Evolutionary conservation across 2,329 filamentous ascomycete genomes (phyloP).

Genomic region (Lecanosticta acicola): DNA sequence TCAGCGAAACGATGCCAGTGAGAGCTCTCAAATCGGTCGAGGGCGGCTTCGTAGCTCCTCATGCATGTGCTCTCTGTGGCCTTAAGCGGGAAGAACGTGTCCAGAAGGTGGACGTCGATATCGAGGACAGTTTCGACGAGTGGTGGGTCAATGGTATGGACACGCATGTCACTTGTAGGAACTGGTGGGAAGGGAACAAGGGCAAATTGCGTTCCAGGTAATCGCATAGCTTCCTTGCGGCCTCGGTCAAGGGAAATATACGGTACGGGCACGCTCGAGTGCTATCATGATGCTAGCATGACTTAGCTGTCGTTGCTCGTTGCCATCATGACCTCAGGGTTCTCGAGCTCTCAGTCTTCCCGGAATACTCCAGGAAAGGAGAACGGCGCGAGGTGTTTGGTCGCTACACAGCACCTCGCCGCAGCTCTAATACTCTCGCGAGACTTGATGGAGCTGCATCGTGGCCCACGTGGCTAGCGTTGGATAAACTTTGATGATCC

Average conservation of each 20-base stretch:
- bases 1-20: slow-evolving; percentile 63
- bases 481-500: not conserved
- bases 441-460: too few relatives aligned
- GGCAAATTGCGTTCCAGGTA: slow-evolving; percentile 62
- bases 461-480: not conserved
- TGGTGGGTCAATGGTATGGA: slow-evolving; percentile 76
- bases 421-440: too few relatives aligned
- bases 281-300: too few relatives aligned
- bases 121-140: slow-evolving; percentile 90
- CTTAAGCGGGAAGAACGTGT: slow-evolving; percentile 82
- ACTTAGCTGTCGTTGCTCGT: too few relatives aligned
- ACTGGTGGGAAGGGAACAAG: slow-evolving; percentile 80
- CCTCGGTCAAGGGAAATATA: too few relatives aligned
- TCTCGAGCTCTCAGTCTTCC: too few relatives aligned
- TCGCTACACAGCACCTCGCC: too few relatives aligned
- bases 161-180: slow-evolving; percentile 58
- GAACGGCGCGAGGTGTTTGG: too few relatives aligned
- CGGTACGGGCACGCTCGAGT: too few relatives aligned
- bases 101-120: slow-evolving; percentile 64
- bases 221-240: too few relatives aligned
- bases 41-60: slow-evolving; percentile 66
- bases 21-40: slow-evolving; percentile 56
- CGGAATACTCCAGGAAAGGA: too few relatives aligned
- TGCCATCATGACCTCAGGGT: too few relatives aligned
- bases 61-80: slow-evolving; percentile 79